Evolutionary conservation across 306 rosid species (phyloP), one percentile per base, ranked within the genome.

Genomic region (Trifolium pratense): DNA sequence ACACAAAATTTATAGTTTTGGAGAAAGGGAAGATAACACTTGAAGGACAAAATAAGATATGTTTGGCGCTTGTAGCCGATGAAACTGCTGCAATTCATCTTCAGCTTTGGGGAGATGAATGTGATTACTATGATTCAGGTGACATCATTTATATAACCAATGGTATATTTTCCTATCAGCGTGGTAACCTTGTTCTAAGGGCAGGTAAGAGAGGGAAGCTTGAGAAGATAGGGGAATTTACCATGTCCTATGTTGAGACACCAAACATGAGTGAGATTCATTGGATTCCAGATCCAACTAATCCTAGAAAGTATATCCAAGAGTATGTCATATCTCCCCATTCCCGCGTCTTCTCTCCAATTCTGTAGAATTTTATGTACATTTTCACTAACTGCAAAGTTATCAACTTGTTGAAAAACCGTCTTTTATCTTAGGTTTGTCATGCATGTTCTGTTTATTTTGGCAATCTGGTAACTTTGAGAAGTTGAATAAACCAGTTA

Each of bases 181-280:
- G 89, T 49, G 80, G 64, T 70, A 87, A 67, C 70, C 87, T 91
- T 11, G 23, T 87, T 32, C 62, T 87, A 18, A 83, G 96, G 81
- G 91, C 95, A 0, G 97, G 98, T 59, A 89, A 86, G 81, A 87
- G 95, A 84, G 97, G 98, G 49, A 89, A 73, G 70, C 77, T 86
- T 2, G 86, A 74, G 72, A 92, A 87, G 88, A 85, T 90, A 1
- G 98, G 96, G 29, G 98, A 86, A 58, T 87, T 87, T 73, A 80
- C 84, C 0, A 87, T 91, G 97, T 77, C 87, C 6, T 90, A 25
- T 57, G 87, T 83, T 43, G 91, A 90, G 85, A 84, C 90, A 2
- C 96, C 97, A 12, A 93, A 93, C 76, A 83, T 93, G 91, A 90
- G 98, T 23, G 92, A 93, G 85, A 91, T 91, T 68, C 90, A 73